Conservation (phyloP, 306 rosid species). For the Gastrolobium bilobum region DNA sequence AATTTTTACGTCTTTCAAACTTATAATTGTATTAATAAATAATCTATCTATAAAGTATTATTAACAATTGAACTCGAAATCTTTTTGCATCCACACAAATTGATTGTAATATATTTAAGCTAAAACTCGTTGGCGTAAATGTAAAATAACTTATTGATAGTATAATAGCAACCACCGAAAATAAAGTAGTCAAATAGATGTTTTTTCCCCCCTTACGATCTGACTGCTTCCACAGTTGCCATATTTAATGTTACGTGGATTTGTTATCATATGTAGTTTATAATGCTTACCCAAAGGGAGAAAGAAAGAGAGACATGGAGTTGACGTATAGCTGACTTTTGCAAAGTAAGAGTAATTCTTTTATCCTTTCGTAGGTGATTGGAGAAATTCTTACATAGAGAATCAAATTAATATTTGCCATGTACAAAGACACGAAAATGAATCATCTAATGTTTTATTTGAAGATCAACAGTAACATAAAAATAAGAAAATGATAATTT, state of each 20-base stretch:
- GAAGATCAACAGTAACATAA: no score
- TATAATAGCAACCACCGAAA: neutral
- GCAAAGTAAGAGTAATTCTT: slow-evolving; percentile 38
- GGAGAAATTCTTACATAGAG: neutral
- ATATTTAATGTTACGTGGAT: slow-evolving; percentile 56
- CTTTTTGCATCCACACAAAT: neutral
- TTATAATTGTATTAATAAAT: no score
- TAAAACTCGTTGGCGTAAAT: neutral
- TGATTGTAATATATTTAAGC: slow-evolving; percentile 11
- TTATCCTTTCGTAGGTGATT: neutral
- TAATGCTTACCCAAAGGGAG: slow-evolving; percentile 37
- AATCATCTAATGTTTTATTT: no score
- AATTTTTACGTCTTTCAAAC: no score
- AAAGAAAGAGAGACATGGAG: slow-evolving; percentile 7
- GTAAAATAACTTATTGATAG: neutral
- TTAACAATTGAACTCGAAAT: neutral
- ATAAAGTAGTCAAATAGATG: neutral
- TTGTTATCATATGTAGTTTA: slow-evolving; percentile 34
- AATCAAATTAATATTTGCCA: neutral
- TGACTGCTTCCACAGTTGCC: slow-evolving; percentile 48
- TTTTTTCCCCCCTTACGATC: neutral
- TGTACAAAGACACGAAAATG: no score
- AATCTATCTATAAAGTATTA: neutral
- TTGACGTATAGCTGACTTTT: neutral
- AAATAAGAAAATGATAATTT: no score